A percentile compares a stretch with the other conserved stretches of the same genome.
Evolutionary conservation across 176 grass and related monocot genomes (phyloP).

Genomic region (Oryza officinalis): DNA sequence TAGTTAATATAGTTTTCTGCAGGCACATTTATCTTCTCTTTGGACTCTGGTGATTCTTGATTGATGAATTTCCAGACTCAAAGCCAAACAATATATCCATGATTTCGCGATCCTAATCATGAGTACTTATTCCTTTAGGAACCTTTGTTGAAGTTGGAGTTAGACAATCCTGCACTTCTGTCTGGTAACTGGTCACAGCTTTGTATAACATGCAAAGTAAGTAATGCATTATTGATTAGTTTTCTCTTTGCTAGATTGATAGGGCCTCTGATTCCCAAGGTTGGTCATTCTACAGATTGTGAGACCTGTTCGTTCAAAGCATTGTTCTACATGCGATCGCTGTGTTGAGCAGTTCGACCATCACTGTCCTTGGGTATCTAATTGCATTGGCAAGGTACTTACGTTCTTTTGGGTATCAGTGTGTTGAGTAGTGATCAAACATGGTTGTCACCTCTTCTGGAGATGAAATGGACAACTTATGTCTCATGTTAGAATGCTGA

Average conservation of each 20-base stretch:
- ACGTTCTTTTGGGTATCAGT: background rate
- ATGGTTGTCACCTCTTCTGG: background rate
- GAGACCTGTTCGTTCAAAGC: slow-evolving; percentile 89
- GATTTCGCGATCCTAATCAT: slow-evolving; percentile 22
- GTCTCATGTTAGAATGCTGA: background rate
- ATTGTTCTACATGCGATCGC: slow-evolving; percentile 97
- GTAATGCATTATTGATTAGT: slow-evolving; percentile 12
- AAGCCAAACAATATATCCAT: slow-evolving; percentile 25
- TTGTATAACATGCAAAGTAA: slow-evolving; percentile 98
- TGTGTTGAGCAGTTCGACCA: slow-evolving; percentile 99
- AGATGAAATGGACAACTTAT: slow-evolving; percentile 16
- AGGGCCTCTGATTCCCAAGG: slow-evolving; percentile 32
- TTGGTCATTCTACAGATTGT: slow-evolving; percentile 71
- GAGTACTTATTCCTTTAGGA: slow-evolving; percentile 57
- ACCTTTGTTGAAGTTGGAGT: slow-evolving; percentile 86
- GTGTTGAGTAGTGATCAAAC: background rate
- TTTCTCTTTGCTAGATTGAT: slow-evolving; percentile 23
- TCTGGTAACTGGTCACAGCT: slow-evolving; percentile 94
- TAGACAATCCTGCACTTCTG: slow-evolving; percentile 82
- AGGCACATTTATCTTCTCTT: slow-evolving; percentile 26
- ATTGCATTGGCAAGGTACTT: slow-evolving; percentile 97
- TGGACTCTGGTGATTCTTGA: slow-evolving; percentile 6
- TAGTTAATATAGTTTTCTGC: slow-evolving; percentile 34
- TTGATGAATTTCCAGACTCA: slow-evolving; percentile 20
- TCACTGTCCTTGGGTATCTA: slow-evolving; percentile 99